Percentiles rank a stretch among this genome's conserved stretches.
Conservation (phyloP, 768 basidiomycete genomes). For the Rhodotorula kratochvilovae region DNA sequence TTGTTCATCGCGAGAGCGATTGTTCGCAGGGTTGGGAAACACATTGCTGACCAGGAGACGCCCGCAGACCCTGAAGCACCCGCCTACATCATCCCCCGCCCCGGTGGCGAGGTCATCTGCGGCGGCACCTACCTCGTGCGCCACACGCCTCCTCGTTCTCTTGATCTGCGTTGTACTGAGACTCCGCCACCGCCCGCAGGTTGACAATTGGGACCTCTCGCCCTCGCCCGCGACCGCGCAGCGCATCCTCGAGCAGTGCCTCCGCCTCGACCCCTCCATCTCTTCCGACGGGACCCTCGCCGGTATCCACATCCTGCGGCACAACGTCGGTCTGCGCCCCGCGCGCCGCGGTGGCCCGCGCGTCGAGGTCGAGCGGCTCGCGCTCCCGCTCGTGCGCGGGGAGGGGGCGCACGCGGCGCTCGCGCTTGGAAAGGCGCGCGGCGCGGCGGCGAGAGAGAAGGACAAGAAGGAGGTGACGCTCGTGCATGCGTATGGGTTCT, state of each 20-base stretch:
- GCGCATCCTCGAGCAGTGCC: constrained; percentile 55
- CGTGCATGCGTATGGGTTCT: constrained; percentile 35
- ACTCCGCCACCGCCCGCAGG: neutral
- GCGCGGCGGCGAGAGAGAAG: neutral
- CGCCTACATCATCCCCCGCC: constrained; percentile 64
- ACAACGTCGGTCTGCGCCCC: constrained; percentile 62
- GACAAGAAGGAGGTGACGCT: constrained; percentile 3
- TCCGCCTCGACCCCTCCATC: constrained; percentile 49
- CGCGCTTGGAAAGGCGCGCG: neutral
- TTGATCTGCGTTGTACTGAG: too few species aligned
- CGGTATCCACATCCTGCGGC: constrained; percentile 53
- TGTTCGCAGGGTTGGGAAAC: too few species aligned
- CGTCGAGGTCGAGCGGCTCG: constrained; percentile 54
- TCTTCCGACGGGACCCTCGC: constrained; percentile 36
- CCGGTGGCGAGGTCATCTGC: constrained; percentile 54
- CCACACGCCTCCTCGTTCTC: too few species aligned
- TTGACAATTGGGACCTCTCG: constrained; percentile 56
- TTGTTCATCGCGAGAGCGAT: too few species aligned
- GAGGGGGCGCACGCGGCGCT: neutral
- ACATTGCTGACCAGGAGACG: neutral
- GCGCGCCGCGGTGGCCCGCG: constrained; percentile 58
- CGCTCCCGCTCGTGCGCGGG: constrained; percentile 34
- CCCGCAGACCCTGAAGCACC: constrained; percentile 38
- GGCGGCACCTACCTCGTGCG: constrained; percentile 57
- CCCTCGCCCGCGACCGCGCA: constrained; percentile 51